Evolutionary conservation across 2,329 filamentous ascomycete genomes (phyloP).

Genomic region (Neoarthrinium moseri): DNA sequence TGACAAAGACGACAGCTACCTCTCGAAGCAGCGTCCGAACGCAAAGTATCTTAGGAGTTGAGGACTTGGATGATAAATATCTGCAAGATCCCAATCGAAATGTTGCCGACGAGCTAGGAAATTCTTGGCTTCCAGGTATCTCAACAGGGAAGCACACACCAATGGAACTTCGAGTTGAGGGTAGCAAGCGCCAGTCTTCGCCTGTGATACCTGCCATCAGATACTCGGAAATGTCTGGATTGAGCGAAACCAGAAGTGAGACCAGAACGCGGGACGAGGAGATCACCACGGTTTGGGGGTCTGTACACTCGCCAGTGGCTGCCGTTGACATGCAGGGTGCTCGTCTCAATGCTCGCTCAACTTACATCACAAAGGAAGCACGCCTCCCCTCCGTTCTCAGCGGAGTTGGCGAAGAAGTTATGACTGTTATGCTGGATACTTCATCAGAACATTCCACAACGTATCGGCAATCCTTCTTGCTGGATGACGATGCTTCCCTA

Average conservation of each 20-base stretch:
- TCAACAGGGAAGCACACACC: conserved; percentile 13
- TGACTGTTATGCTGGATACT: conserved; percentile 45
- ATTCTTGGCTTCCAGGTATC: conserved; percentile 38
- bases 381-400: conserved; percentile 7
- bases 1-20: conserved; percentile 26
- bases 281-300: conserved; percentile 45
- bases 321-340: conserved; percentile 42
- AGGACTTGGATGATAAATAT: conserved; percentile 25
- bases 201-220: conserved; percentile 43
- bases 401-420: conserved; percentile 27
- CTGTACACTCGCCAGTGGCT: conserved; percentile 47
- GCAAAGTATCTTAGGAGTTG: conserved; percentile 38
- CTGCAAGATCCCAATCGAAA: conserved; percentile 23
- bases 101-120: conserved; percentile 31
- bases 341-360: conserved; percentile 38
- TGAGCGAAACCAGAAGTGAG: conserved; percentile 30
- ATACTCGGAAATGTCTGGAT: conserved; percentile 33
- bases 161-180: conserved; percentile 18
- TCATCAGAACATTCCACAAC: conserved; percentile 18
- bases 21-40: conserved; percentile 37
- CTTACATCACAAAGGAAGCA: conserved; percentile 33
- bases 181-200: conserved; percentile 46
- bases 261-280: conserved; percentile 44
- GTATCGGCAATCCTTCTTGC: conserved; percentile 24
- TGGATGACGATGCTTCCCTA: conserved; percentile 23